A percentile compares a stretch with the other conserved stretches of the same genome.
These are phyloP conservation scores for Pseudogymnoascus sp. DNA, from an alignment of 2,329 filamentous ascomycete genomes.

Conservation along the genomic window DNA sequence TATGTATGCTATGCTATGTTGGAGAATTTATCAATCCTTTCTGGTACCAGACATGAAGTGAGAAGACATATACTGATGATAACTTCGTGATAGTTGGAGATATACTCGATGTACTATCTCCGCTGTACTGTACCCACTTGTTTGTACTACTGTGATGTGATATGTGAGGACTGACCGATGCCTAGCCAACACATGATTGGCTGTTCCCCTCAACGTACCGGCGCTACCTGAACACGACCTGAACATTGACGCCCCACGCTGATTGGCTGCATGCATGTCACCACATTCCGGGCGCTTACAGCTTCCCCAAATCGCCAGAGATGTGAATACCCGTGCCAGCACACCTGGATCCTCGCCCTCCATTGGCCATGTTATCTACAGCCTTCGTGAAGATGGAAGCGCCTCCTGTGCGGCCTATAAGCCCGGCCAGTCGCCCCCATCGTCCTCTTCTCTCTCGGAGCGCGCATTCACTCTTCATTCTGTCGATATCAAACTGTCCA, in stretches of 20 bases:
- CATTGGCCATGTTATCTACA: not conserved
- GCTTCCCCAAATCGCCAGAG: not conserved
- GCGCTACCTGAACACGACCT: not conserved
- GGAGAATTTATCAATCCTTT: not conserved
- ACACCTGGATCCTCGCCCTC: not conserved
- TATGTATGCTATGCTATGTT: not conserved
- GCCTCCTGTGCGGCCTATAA: not conserved
- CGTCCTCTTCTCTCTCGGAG: not conserved
- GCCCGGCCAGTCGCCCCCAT: not conserved
- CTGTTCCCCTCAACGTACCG: not conserved
- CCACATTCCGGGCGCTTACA: slow-evolving; percentile 8
- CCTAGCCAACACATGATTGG: not conserved
- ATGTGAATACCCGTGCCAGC: slow-evolving; percentile 6
- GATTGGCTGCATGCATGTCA: slow-evolving; percentile 3
- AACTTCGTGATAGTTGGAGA: too few species aligned
- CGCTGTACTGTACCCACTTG: too few species aligned
- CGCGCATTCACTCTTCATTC: not conserved
- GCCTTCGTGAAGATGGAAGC: slow-evolving; percentile 4
- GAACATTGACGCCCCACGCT: not conserved
- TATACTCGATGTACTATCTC: too few species aligned
- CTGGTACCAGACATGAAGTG: not conserved
- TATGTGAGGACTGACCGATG: not conserved
- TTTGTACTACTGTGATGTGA: not conserved
- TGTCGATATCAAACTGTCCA: not conserved
- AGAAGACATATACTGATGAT: not conserved